These are phyloP conservation scores for Bondarzewia mesenterica DNA, from an alignment of 1,284 basidiomycete genomes.

Conservation along the genomic window DNA sequence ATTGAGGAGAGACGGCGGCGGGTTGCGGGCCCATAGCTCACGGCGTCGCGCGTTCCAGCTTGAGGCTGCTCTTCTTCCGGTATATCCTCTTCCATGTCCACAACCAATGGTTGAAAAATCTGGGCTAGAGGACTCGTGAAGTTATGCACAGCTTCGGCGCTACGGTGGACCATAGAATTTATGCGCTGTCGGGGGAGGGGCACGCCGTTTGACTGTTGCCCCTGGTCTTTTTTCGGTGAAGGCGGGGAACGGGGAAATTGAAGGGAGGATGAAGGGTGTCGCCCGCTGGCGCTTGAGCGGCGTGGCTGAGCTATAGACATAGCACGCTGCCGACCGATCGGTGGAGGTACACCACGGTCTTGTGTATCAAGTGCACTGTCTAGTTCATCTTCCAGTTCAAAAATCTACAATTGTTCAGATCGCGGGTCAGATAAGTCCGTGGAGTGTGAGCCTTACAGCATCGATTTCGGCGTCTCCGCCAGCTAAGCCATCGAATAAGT, in stretches of 20 bases:
- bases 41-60: constrained; percentile 11
- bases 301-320: constrained; percentile 1
- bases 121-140: constrained; percentile 63
- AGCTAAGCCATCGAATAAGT: constrained; percentile 68
- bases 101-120: constrained; percentile 57
- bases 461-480: constrained; percentile 73
- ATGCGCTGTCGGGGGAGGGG: constrained; percentile 33
- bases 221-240: constrained; percentile 3
- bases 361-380: constrained; percentile 49
- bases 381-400: constrained; percentile 74
- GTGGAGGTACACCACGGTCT: constrained; percentile 16
- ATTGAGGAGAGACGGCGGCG: constrained; percentile 48
- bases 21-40: constrained; percentile 55
- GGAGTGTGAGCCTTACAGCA: constrained; percentile 37
- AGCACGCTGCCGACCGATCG: constrained; percentile 2
- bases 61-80: constrained; percentile 20
- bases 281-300: constrained; percentile 1
- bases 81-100: constrained; percentile 36
- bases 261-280: neutral
- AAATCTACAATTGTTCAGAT: constrained; percentile 43
- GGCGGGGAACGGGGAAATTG: constrained; percentile 4
- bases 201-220: constrained; percentile 12
- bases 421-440: neutral
- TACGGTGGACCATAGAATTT: constrained; percentile 36
- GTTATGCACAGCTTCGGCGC: constrained; percentile 31